A percentile compares a stretch with the other conserved stretches of the same genome.
phyloP scores from a whole-genome alignment of 768 basidiomycete species.

The Gelatoporia subvermispora region DNA sequence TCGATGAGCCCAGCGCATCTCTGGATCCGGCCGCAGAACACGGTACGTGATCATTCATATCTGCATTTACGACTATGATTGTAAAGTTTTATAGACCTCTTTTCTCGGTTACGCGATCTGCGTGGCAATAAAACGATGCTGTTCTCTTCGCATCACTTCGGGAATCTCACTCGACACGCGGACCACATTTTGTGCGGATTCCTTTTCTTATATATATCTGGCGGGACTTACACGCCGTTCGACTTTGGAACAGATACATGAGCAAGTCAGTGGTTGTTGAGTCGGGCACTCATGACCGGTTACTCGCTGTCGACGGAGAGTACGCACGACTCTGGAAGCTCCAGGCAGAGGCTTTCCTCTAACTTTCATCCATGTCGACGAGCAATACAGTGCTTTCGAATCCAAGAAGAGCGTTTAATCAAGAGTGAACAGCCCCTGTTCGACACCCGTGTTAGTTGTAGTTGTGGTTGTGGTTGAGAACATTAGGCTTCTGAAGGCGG shows the following conservation, averaged over 20 bases:
- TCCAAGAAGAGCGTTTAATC: no score
- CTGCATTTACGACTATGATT: not conserved
- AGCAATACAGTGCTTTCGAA: no score
- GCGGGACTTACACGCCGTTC: not conserved
- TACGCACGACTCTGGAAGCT: constrained; percentile 72
- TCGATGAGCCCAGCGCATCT: constrained; percentile 26
- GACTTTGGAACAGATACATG: constrained; percentile 50
- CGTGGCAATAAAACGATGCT: constrained; percentile 80
- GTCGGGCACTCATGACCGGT: constrained; percentile 58
- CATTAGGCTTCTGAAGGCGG: no score
- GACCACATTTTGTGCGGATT: constrained; percentile 55
- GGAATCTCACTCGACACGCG: constrained; percentile 66
- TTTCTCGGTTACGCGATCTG: constrained; percentile 59
- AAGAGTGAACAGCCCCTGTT: no score
- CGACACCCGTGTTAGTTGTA: no score
- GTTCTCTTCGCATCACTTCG: constrained; percentile 70
- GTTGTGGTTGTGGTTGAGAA: no score
- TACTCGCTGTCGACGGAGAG: constrained; percentile 51
- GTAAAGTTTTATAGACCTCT: constrained; percentile 62
- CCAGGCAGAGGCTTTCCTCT: constrained; percentile 68
- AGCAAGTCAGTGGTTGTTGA: constrained; percentile 57
- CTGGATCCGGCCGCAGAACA: constrained; percentile 64
- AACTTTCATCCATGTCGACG: no score
- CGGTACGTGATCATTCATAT: constrained; percentile 27
- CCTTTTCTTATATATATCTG: constrained; percentile 8